Conservation (phyloP, 108 stramenopile genomes). For the Skeletonema menzelii region DNA sequence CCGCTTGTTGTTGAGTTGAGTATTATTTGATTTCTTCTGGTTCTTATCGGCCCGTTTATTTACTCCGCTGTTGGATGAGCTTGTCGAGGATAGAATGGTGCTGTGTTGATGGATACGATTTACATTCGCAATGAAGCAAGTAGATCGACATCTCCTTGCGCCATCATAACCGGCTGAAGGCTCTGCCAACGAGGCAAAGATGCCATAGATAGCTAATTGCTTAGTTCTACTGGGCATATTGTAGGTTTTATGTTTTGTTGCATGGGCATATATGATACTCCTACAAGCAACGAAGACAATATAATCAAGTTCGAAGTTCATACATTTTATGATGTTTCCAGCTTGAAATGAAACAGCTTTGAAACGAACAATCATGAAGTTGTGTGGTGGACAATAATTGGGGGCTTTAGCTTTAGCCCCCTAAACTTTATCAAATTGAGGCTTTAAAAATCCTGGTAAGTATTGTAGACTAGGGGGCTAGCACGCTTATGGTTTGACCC, state of each 20-base stretch:
- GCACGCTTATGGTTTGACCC: no score
- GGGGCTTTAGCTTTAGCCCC: not conserved
- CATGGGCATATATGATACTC: no score
- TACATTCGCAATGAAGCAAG: not conserved
- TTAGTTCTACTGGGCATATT: not conserved
- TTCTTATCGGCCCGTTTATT: not conserved
- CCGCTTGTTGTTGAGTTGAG: conserved; percentile 1
- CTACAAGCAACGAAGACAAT: no score
- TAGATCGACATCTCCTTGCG: not conserved
- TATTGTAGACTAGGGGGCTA: no score
- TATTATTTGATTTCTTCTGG: not conserved
- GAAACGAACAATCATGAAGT: not conserved
- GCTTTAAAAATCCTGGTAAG: no score
- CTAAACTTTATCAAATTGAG: not conserved
- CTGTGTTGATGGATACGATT: not conserved
- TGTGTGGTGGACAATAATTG: not conserved
- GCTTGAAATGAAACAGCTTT: no score
- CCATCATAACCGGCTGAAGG: not conserved
- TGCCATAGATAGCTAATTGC: not conserved
- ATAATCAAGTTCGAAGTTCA: no score
- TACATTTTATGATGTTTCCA: no score
- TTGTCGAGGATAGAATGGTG: not conserved
- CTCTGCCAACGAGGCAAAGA: not conserved
- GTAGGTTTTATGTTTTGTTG: not conserved
- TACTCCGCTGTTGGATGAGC: not conserved